Evolutionary conservation across 768 basidiomycete species (phyloP), one percentile per base, ranked within the genome.

Genomic region (Agrocybe pediades): DNA sequence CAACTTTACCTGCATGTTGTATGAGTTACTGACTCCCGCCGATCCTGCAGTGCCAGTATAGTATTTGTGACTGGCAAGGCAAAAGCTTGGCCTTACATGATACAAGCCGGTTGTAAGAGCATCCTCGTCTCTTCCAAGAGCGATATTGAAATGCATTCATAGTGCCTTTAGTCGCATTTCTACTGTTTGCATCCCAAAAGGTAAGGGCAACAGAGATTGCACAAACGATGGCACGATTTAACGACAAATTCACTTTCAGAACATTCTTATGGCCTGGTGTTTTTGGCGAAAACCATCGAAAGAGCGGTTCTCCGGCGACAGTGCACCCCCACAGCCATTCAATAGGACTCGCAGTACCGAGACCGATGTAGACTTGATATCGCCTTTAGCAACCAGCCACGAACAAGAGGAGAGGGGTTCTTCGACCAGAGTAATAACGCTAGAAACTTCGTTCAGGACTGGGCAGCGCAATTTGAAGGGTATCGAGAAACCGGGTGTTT

Each of bases 111-210:
- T 13, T 56, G 83, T 84, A 53, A 62, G 80, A 41, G 9, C 39
- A 47, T 33, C 42, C 40, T 13, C 20, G 46, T 39, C 44, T 11
- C 3, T 8, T 13, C 19, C 17, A 54, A 60, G 42, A 61, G 46
- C 6, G 51, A 9, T 47, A 33, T 20, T 49, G 6, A 51, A 24
- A 51, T 42, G 42, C 29, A 3, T 36, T 36, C 21, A 9, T 51
- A 83, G 82, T 85, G 20, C 83, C 84, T 0, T 61, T 84, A 16
- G 72, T 68, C 0, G 76, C 78, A 2, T 71, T 77, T 45, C 45
- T 81, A 27, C 63, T 83, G 5, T 81, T 85, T 60, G 82, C 77
- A 25, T 67, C 73, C 6, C 80, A 81, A 56, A 73, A 70, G 72
- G 83, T 78, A 53, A 41, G 68, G 9, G 6, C 17, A 4, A n/a